Base-by-base conservation (phyloP, 2,329 filamentous ascomycete genomes). In the Penicillium sp. region DNA sequence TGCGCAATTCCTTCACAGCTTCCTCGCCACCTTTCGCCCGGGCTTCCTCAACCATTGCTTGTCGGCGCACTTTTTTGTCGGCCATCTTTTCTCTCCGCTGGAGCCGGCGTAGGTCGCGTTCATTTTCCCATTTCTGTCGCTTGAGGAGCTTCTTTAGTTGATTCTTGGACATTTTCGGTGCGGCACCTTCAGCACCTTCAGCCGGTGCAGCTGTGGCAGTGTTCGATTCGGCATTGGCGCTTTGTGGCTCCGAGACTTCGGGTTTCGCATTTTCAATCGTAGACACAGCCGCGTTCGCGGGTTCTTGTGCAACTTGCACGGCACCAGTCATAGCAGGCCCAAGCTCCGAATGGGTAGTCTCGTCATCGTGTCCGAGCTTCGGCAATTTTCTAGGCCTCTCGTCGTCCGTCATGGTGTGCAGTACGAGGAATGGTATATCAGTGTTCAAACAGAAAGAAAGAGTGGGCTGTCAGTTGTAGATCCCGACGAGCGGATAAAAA, bases 81-180 rank as follows among this genome's bases (percentile, higher is more conserved):
- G 78, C 75, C 16, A 75, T 67, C 63, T 86, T 85, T 63, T 86
- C 82, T 67, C 83, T 86, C 50, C 84, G 79, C 65, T 81, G 80
- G n/a, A 73, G 71, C 68, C 84, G 86, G 64, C 85, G 83, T 29
- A 79, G 76, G 43, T 81, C 84, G 61, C 86, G 88, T 23, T 83
- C 84, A 8, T 88, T 86, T 67, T 96, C 92, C 89, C 91, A 96
- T 71, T 85, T 80, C 69, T 90, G 82, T 62, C 86, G 82, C 54
- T 86, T 87, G 59, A 84, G 86, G 52, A 92, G 79, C 69, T 92
- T 93, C 76, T 96, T 96, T 59, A 89, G 79, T 66, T 93, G 89
- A 68, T 88, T 96, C 70, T 98, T 98, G 19, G 93, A 96, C 51
- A 97, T 64, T 37, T 74, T 61, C 13, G 66, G 63, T 8, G 62